Evolutionary conservation across 2,329 filamentous ascomycete genomes (phyloP), one percentile per base, ranked within the genome.

Genomic region (Claviceps sp.): DNA sequence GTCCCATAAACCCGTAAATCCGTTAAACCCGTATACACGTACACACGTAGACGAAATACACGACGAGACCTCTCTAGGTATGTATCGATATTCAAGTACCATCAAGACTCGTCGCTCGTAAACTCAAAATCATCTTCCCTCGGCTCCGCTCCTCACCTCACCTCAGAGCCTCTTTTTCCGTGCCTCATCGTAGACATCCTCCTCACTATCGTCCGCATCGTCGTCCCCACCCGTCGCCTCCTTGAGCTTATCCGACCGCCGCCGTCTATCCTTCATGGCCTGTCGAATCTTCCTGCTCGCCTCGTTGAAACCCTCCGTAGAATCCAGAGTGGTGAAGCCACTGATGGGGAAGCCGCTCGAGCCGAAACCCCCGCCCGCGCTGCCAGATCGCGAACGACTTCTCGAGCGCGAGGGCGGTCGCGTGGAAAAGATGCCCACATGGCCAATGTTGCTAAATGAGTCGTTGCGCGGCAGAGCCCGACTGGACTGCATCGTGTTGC

Each of bases 401-500:
- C 82, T 78, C 49, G 79, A 83, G n/a, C 88, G 82, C 49, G 86
- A 94, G n/a, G 85, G 78, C 4, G 90, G 89, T 34, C 87, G 78
- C 16, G 88, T 93, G 2, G 90, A 88, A 70, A 97, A 98, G 69
- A 98, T 84, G 55, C 86, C 87, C 58, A 95, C 85, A 47, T 79
- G 82, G 13, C 87, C 85, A 56, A 97, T 85, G 66, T 97, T 91
- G 67, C 84, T 84, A 71, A 96, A 96, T 0, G 87, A 93, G 68
- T 97, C 93, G 71, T 95, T 96, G 54, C 86, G 83, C 8, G 91
- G 90, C 57, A 78, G 71, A 2, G 72, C 70, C 17, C 73, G 71
- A 60, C 75, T 77, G 34, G 75, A 78, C 57, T 70, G 69, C 29
- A 72, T 78, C 22, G 72, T 83, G 68, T 64, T 76, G 67, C 69